These are phyloP conservation scores for Candida tammaniensis DNA, from an alignment of 805 yeast species.

Conservation along the genomic window DNA sequence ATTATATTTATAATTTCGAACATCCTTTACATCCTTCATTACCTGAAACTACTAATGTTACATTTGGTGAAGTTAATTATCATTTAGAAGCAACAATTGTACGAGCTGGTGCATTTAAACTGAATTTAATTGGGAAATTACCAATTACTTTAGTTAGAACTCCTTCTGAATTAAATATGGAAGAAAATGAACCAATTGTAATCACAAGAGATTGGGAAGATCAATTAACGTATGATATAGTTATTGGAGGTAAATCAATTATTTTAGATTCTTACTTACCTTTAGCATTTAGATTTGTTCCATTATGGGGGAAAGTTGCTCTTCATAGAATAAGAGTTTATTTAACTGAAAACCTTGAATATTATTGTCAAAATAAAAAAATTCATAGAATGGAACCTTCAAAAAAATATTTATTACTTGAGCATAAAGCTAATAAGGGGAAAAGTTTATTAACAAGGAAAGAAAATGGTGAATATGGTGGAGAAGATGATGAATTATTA, in stretches of 20 bases:
- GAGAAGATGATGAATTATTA: conserved; percentile 53
- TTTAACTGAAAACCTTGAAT: conserved; percentile 86
- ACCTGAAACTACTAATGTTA: conserved; percentile 76
- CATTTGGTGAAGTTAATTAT: conserved; percentile 80
- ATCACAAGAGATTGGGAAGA: conserved; percentile 93
- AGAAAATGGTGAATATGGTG: conserved; percentile 25
- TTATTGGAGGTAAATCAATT: conserved; percentile 85
- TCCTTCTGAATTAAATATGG: conserved; percentile 74
- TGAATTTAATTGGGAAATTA: conserved; percentile 61
- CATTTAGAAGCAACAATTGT: conserved; percentile 65
- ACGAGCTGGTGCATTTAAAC: conserved; percentile 82
- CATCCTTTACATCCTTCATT: conserved; percentile 76
- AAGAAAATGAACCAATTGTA: conserved; percentile 90
- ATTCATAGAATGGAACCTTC: conserved; percentile 93
- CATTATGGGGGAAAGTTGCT: conserved; percentile 76
- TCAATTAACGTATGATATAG: conserved; percentile 82
- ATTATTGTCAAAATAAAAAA: conserved; percentile 78
- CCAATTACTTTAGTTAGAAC: conserved; percentile 71
- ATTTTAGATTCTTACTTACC: conserved; percentile 83
- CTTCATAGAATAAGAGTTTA: conserved; percentile 84
- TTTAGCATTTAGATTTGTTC: conserved; percentile 76
- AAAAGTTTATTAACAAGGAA: conserved; percentile 46
- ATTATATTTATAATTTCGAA: conserved; percentile 89
- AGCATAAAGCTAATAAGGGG: conserved; percentile 64
- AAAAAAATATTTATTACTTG: conserved; percentile 74